phyloP scores from a whole-genome alignment of 106 monocot genomes.

The Phalaenopsis equestris region DNA sequence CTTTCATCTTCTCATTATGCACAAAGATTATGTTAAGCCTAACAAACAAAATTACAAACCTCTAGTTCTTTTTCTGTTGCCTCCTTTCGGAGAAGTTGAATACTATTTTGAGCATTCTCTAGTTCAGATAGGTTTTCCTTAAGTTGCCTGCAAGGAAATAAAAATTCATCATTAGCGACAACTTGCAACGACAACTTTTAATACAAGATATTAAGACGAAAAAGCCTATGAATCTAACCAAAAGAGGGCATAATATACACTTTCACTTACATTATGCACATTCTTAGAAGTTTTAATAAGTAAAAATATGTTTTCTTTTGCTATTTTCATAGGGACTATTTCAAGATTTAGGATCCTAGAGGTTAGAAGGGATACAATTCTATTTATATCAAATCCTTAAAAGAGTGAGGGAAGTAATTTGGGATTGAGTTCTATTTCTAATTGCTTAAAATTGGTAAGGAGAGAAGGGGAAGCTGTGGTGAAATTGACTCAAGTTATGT shows the following conservation, averaged over 20 bases:
- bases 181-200: background rate
- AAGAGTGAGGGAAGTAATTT: too few relatives aligned
- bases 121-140: slow-evolving; percentile 37
- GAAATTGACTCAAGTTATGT: too few relatives aligned
- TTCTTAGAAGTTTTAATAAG: slow-evolving; percentile 8
- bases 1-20: background rate
- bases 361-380: too few relatives aligned
- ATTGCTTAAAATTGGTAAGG: too few relatives aligned
- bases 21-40: background rate
- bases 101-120: slow-evolving; percentile 26
- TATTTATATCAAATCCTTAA: too few relatives aligned
- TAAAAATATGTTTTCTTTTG: too few relatives aligned
- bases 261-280: slow-evolving; percentile 8
- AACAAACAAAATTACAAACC: slow-evolving; percentile 26
- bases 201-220: background rate
- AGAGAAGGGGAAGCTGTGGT: too few relatives aligned
- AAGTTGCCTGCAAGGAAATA: slow-evolving; percentile 22
- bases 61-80: slow-evolving; percentile 60
- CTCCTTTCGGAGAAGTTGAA: slow-evolving; percentile 55
- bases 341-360: too few relatives aligned
- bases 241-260: slow-evolving; percentile 8
- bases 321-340: too few relatives aligned
- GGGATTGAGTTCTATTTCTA: too few relatives aligned
- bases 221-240: slow-evolving; percentile 23
- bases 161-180: background rate